Percentiles rank a stretch among this genome's conserved stretches.
These are phyloP conservation scores for Pichia sp. DNA, from an alignment of 1,139 yeast genomes.

Conservation along the genomic window DNA sequence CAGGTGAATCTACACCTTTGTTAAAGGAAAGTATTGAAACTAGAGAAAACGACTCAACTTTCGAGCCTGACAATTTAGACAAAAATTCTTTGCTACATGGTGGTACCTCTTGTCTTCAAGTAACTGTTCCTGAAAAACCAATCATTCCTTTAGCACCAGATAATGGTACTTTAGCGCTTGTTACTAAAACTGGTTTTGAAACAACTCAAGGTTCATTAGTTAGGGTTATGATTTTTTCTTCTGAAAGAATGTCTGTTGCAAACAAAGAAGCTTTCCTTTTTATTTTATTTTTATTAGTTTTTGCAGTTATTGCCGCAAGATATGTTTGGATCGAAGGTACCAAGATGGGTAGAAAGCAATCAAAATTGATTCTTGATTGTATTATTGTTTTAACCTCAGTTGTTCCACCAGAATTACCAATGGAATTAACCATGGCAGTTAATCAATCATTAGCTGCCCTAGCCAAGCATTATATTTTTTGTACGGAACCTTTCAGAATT, in stretches of 20 bases:
- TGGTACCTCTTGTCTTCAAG: constrained; percentile 95
- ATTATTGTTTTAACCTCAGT: constrained; percentile 93
- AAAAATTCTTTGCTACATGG: constrained; percentile 89
- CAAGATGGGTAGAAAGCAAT: constrained; percentile 88
- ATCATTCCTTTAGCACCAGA: constrained; percentile 64
- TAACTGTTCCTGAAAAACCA: constrained; percentile 55
- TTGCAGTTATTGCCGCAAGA: constrained; percentile 95
- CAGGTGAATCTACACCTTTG: constrained; percentile 94
- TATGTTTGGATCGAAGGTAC: constrained; percentile 99
- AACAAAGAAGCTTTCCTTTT: constrained; percentile 91
- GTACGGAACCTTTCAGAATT: constrained; percentile 98
- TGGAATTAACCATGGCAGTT: constrained; percentile 98
- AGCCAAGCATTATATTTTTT: constrained; percentile 81
- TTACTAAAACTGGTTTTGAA: constrained; percentile 92
- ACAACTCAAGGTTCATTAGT: constrained; percentile 97
- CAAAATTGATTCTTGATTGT: constrained; percentile 91
- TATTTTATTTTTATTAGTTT: constrained; percentile 78
- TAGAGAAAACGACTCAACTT: constrained; percentile 64
- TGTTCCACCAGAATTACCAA: constrained; percentile 98
- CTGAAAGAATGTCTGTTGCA: constrained; percentile 95
- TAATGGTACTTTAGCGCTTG: constrained; percentile 86
- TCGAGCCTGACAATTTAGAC: constrained; percentile 78
- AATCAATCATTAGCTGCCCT: constrained; percentile 84
- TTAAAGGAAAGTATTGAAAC: constrained; percentile 85
- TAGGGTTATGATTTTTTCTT: constrained; percentile 94